Base-by-base conservation (phyloP, 2,329 filamentous ascomycete species). In the Orbilia ellipsospora region DNA sequence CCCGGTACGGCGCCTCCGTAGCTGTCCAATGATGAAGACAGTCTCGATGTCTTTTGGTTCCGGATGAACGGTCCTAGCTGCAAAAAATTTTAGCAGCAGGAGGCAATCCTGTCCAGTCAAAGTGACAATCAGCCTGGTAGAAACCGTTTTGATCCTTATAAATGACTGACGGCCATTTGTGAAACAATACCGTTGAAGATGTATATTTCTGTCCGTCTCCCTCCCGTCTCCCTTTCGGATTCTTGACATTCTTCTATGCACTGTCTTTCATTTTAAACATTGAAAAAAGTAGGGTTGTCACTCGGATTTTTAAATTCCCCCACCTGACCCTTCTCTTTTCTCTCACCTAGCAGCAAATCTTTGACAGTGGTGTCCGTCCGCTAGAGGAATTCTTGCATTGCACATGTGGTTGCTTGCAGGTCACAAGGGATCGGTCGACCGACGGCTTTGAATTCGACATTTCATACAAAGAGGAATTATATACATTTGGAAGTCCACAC, bases 101-200 rank as follows among this genome's bases (percentile, higher is more conserved):
- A 51, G 59, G 44, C 50, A 59, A 55, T 50, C 63, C 59, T 66
- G 44, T 42, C 59, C 57, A 60, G 62, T 56, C 31, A 52, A 16
- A 48, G 60, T 18, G 56, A 68, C 62, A 63, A 23, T 57, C 42
- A 36, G 23, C 4, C 18, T 36, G 54, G 70, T 68, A 68, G 57
- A 40, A 44, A 31, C 68, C 69, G 57, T 67, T 67, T 45, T 13
- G 31, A 12, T 59, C 59, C 51, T 68, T 74, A 74, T 74, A 74
- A 68, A 74, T 74, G 68, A 57, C 44, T 63, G 64, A 57, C 28
- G 18, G 56, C 59, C 63, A 26, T 48, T 63, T 67, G 50, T 74
- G 70, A 74, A 68, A 74, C 70, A 74, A 74, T 74, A 74, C 70
- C 63, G 70, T 74, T 74, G 63, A 55, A 63, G 59, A 74, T 68